These are phyloP conservation scores for Cercospora janseana DNA, from an alignment of 2,329 filamentous ascomycete species.

Conservation along the genomic window DNA sequence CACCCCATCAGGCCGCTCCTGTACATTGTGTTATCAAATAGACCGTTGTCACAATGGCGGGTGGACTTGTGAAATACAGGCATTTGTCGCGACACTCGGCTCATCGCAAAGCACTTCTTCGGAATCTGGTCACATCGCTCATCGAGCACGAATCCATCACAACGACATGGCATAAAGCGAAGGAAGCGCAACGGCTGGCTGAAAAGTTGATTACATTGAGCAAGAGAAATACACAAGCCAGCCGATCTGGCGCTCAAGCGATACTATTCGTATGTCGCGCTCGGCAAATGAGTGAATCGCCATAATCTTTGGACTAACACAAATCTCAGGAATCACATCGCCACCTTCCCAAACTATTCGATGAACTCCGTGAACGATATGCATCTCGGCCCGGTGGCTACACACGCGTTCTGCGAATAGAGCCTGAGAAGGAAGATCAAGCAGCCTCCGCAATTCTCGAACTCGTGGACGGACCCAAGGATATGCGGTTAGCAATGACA, in stretches of 20 bases:
- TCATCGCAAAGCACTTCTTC: conserved; percentile 86
- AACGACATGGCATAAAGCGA: conserved; percentile 94
- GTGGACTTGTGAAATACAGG: conserved; percentile 81
- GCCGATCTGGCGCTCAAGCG: conserved; percentile 68
- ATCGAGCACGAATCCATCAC: conserved; percentile 90
- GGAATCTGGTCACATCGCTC: conserved; percentile 93
- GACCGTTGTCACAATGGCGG: conserved; percentile 64
- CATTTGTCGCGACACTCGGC: conserved; percentile 81
- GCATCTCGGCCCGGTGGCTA: conserved; percentile 79
- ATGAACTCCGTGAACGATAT: conserved; percentile 77
- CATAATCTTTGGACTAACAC: not conserved
- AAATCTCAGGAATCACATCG: conserved; percentile 18
- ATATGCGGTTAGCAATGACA: conserved; percentile 92
- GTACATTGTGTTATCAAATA: not conserved
- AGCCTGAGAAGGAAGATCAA: conserved; percentile 84
- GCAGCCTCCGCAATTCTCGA: conserved; percentile 88
- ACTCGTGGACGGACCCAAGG: conserved; percentile 88
- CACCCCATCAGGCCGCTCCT: not conserved
- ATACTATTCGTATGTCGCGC: conserved; percentile 67
- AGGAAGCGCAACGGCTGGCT: conserved; percentile 89
- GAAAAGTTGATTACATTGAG: conserved; percentile 93
- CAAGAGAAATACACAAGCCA: conserved; percentile 87
- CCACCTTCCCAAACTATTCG: conserved; percentile 79
- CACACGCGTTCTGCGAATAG: conserved; percentile 88
- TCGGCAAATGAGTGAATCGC: not conserved